Evolutionary conservation across 495 filamentous ascomycete species (phyloP).

Genomic region (Neurospora pannonica): DNA sequence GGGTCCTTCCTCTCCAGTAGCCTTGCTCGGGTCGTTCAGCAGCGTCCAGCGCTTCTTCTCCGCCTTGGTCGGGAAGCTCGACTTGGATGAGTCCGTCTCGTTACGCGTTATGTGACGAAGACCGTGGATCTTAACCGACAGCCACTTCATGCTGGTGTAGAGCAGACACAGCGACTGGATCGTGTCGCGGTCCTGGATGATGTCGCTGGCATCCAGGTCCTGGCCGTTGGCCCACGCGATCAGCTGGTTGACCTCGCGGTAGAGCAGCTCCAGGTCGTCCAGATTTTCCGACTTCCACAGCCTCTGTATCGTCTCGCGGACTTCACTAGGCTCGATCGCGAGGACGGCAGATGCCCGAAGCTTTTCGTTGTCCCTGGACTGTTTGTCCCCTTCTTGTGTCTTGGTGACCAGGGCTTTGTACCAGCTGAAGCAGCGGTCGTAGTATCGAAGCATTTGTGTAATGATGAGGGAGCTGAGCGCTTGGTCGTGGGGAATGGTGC

Average conservation of each 20-base stretch:
- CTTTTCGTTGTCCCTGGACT: constrained; percentile 25
- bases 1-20: constrained; percentile 38
- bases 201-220: constrained; percentile 61
- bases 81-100: constrained; percentile 42
- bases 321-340: constrained; percentile 53
- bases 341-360: constrained; percentile 66
- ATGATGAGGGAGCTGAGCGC: constrained; percentile 88
- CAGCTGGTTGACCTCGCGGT: constrained; percentile 60
- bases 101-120: constrained; percentile 63
- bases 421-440: constrained; percentile 84
- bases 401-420: constrained; percentile 63
- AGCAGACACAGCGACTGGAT: constrained; percentile 77
- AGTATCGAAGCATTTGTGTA: constrained; percentile 79
- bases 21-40: constrained; percentile 48
- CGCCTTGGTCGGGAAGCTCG: constrained; percentile 32
- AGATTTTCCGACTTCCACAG: constrained; percentile 46
- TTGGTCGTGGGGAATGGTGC: constrained; percentile 91
- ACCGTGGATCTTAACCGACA: constrained; percentile 65
- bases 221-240: constrained; percentile 53
- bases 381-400: constrained; percentile 28
- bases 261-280: constrained; percentile 33
- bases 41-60: constrained; percentile 72
- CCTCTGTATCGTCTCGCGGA: constrained; percentile 54
- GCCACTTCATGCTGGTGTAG: constrained; percentile 97
- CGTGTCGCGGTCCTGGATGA: constrained; percentile 82